Percentiles rank a stretch among this genome's conserved stretches.
Evolutionary conservation across 2,329 filamentous ascomycete genomes (phyloP).

Genomic region (Penicillium sp.): DNA sequence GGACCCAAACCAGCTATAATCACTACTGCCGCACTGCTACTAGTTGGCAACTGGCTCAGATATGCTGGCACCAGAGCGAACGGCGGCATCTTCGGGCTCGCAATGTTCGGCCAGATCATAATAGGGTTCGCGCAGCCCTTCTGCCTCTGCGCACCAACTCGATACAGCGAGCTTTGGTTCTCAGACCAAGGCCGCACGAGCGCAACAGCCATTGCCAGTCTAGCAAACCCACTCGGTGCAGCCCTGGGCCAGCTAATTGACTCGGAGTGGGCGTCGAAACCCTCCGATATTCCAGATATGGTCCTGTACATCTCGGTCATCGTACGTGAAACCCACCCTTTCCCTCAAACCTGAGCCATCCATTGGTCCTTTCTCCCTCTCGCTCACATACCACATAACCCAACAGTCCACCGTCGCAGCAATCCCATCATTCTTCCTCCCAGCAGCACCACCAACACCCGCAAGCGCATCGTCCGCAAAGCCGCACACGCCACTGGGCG

Average conservation of each 20-base stretch:
- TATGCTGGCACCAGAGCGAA: slow-evolving; percentile 65
- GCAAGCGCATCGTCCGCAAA: slow-evolving; percentile 65
- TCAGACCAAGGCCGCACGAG: slow-evolving; percentile 77
- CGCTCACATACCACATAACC: not conserved
- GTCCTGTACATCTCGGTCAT: slow-evolving; percentile 84
- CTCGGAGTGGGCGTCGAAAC: slow-evolving; percentile 67
- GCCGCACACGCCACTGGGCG: slow-evolving; percentile 51
- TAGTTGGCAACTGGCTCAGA: slow-evolving; percentile 88
- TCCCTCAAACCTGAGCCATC: not conserved
- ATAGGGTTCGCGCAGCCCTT: slow-evolving; percentile 90
- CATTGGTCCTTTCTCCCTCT: not conserved
- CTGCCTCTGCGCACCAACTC: slow-evolving; percentile 80
- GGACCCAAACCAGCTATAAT: slow-evolving; percentile 79
- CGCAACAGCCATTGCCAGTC: slow-evolving; percentile 77
- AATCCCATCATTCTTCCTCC: slow-evolving; percentile 79
- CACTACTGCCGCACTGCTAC: slow-evolving; percentile 66
- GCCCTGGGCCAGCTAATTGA: slow-evolving; percentile 84
- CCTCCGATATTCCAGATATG: slow-evolving; percentile 70
- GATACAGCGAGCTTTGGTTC: slow-evolving; percentile 95
- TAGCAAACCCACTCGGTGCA: slow-evolving; percentile 88
- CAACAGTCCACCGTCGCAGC: slow-evolving; percentile 60
- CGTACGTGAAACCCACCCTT: slow-evolving; percentile 49
- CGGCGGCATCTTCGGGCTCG: slow-evolving; percentile 67
- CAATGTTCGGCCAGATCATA: slow-evolving; percentile 89
- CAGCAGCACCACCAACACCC: slow-evolving; percentile 72